Conservation (phyloP, 176 grass and related monocot genomes). For the Ensete glaucum region DNA sequence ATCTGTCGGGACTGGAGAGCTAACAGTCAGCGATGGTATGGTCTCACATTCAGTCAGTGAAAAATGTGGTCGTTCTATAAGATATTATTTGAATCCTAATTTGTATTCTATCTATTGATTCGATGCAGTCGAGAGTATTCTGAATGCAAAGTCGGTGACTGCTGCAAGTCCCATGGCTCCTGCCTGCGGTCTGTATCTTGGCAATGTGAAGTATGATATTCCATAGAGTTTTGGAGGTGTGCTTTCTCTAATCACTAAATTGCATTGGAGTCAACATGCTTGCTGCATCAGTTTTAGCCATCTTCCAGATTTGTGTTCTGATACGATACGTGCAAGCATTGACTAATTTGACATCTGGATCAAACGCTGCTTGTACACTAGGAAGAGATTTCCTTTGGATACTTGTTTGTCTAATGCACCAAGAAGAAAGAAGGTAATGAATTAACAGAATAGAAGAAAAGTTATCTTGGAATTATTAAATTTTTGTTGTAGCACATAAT, state of each 20-base stretch:
- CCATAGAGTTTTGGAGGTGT: conserved; percentile 10
- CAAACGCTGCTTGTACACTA: too few species aligned
- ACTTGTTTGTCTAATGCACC: too few species aligned
- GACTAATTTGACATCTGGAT: background rate
- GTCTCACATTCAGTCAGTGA: background rate
- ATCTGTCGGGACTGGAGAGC: conserved; percentile 69
- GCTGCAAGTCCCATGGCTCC: conserved; percentile 87
- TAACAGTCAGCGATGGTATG: conserved; percentile 58
- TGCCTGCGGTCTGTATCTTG: conserved; percentile 79
- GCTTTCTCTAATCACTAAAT: background rate
- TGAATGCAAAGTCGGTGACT: conserved; percentile 60
- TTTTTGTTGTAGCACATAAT: too few species aligned
- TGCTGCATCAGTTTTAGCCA: too few species aligned
- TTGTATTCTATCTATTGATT: background rate
- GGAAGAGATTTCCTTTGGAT: too few species aligned
- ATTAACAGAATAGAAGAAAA: too few species aligned
- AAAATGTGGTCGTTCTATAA: background rate
- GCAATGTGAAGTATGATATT: conserved; percentile 79
- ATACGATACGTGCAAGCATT: background rate
- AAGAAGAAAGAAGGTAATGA: too few species aligned
- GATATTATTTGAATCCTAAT: background rate
- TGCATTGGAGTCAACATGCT: background rate
- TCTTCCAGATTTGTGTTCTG: background rate
- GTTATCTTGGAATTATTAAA: too few species aligned
- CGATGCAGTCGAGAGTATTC: conserved; percentile 72